Percentiles rank a stretch among this genome's conserved stretches.
phyloP scores from a whole-genome alignment of 2,329 filamentous ascomycete genomes.

The Chaetomiaceae sp. region DNA sequence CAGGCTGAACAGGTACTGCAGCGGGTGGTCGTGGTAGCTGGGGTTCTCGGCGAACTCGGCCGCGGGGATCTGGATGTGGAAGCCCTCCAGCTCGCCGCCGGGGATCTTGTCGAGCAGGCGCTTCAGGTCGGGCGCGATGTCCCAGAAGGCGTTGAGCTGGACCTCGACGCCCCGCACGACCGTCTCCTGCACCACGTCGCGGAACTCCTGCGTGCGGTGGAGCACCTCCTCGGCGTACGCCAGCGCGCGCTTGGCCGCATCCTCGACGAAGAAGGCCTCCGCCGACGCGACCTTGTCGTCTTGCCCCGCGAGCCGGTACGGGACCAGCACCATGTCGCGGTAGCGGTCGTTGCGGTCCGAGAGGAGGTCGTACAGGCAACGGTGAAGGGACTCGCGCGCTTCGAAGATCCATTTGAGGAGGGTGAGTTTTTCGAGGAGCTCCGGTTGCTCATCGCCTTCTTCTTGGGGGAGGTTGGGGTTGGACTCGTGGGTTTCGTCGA shows the following conservation, averaged over 20 bases:
- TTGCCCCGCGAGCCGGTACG: conserved; percentile 70
- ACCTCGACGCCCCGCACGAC: conserved; percentile 84
- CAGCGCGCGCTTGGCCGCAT: conserved; percentile 66
- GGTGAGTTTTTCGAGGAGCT: conserved; percentile 89
- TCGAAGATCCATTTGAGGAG: conserved; percentile 97
- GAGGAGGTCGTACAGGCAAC: conserved; percentile 78
- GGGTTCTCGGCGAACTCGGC: conserved; percentile 84
- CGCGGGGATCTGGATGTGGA: conserved; percentile 72
- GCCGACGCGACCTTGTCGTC: conserved; percentile 76
- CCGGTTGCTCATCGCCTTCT: conserved; percentile 91
- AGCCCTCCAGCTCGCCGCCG: conserved; percentile 45
- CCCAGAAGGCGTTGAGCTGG: conserved; percentile 94
- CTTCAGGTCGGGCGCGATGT: conserved; percentile 81
- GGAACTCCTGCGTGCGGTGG: conserved; percentile 70
- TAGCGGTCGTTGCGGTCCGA: conserved; percentile 84
- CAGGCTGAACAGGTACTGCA: conserved; percentile 86
- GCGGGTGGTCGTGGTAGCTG: conserved; percentile 69
- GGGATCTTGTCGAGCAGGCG: conserved; percentile 79
- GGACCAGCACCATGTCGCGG: conserved; percentile 74
- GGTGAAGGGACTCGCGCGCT: conserved; percentile 80
- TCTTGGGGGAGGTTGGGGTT: conserved; percentile 84
- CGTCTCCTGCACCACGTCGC: conserved; percentile 74
- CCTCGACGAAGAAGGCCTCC: conserved; percentile 75
- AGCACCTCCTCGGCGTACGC: conserved; percentile 68
- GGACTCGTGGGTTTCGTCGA: conserved; percentile 62